phyloP scores from a whole-genome alignment of 192 early-diverging fungal species.

The Pilobolus umbonatus region DNA sequence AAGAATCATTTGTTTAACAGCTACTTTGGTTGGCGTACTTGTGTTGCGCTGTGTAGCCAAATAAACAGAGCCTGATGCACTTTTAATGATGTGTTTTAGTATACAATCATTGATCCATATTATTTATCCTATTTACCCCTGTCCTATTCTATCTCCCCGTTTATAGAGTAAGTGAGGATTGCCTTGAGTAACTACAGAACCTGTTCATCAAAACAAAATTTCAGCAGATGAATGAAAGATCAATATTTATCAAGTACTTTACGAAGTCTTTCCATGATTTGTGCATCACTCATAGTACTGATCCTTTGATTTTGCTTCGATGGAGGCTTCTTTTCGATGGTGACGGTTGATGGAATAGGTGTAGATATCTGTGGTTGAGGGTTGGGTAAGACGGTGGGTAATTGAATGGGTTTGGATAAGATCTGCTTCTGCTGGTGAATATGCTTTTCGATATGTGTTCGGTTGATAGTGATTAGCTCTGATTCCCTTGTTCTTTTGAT shows the following conservation, averaged over 20 bases:
- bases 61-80: slow-evolving; percentile 90
- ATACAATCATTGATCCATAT: not conserved
- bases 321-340: slow-evolving; percentile 14
- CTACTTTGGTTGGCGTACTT: slow-evolving; percentile 60
- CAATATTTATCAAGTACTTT: slow-evolving; percentile 19
- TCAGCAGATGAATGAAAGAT: not conserved
- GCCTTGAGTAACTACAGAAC: slow-evolving; percentile 82
- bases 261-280: slow-evolving; percentile 91
- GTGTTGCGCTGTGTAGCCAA: slow-evolving; percentile 67
- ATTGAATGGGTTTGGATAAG: not conserved
- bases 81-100: slow-evolving; percentile 20
- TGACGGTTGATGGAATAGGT: slow-evolving; percentile 16
- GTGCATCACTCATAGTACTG: slow-evolving; percentile 82
- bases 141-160: slow-evolving; percentile 95
- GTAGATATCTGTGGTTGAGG: slow-evolving; percentile 37
- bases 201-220: slow-evolving; percentile 29
- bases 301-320: slow-evolving; percentile 65
- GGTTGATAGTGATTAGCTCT: not conserved
- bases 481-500: slow-evolving; percentile 2
- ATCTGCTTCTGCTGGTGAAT: not conserved
- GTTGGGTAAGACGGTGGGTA: slow-evolving; percentile 28
- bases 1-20: slow-evolving; percentile 96
- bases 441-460: not conserved
- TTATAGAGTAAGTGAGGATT: slow-evolving; percentile 90
- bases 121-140: slow-evolving; percentile 57